These are phyloP conservation scores for Conringia planisiliqua DNA, from an alignment of 345 rosid genomes.

Conservation along the genomic window DNA sequence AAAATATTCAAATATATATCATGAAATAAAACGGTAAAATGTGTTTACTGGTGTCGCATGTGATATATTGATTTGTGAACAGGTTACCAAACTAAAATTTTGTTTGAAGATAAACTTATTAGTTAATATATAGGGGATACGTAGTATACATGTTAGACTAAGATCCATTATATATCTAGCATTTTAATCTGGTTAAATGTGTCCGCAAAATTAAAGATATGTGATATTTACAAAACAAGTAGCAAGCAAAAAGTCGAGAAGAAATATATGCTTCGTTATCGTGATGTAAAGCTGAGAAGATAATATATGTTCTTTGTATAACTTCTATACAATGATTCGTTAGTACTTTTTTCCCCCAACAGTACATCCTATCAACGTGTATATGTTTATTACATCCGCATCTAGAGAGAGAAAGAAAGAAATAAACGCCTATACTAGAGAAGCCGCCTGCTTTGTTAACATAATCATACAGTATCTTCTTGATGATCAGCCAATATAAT, in stretches of 20 bases:
- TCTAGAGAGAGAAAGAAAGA: not conserved
- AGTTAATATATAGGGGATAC: too few relatives aligned
- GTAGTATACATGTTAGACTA: too few relatives aligned
- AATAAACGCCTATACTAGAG: too few relatives aligned
- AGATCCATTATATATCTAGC: too few relatives aligned
- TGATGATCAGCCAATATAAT: not conserved
- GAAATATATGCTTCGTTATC: conserved; percentile 14
- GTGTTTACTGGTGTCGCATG: too few relatives aligned
- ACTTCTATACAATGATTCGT: not conserved
- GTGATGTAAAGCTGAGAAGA: not conserved
- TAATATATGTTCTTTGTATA: not conserved
- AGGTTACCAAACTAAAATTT: too few relatives aligned
- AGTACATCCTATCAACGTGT: not conserved
- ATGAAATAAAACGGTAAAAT: not conserved
- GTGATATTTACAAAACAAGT: not conserved
- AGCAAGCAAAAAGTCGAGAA: too few relatives aligned
- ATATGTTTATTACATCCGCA: not conserved
- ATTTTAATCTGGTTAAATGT: too few relatives aligned
- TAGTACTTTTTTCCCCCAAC: not conserved
- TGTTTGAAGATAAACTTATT: too few relatives aligned
- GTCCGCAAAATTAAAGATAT: not conserved
- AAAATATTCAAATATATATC: not conserved
- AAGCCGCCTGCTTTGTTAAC: not conserved
- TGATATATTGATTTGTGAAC: too few relatives aligned
- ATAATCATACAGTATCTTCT: not conserved